Conservation (phyloP, 371 early-diverging fungal species). For the Dichotomocladium elegans region DNA sequence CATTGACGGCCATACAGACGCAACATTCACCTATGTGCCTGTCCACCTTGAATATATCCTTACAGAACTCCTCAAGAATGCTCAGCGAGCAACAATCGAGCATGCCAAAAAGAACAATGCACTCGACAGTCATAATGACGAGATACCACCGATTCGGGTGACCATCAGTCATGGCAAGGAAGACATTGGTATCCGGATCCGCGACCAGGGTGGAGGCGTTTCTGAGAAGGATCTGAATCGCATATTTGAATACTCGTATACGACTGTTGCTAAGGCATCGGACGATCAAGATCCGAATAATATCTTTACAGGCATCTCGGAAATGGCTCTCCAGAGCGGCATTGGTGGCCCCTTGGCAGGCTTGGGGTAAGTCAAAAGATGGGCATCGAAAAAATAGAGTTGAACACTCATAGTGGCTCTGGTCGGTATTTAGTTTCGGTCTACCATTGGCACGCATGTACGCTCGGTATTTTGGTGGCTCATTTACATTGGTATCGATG, state of each 20-base stretch:
- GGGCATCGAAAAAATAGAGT: neutral
- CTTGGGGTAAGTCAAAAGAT: conserved; percentile 42
- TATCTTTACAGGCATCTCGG: conserved; percentile 60
- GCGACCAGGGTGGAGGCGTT: conserved; percentile 95
- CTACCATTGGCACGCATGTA: conserved; percentile 91
- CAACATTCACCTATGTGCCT: conserved; percentile 84
- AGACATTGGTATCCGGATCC: conserved; percentile 82
- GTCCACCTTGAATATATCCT: conserved; percentile 95
- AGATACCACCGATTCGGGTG: conserved; percentile 76
- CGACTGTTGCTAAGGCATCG: conserved; percentile 73
- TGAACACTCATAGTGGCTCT: neutral
- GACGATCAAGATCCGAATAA: conserved; percentile 40
- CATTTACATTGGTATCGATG: conserved; percentile 80
- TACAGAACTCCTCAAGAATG: conserved; percentile 90
- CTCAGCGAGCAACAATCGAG: conserved; percentile 90
- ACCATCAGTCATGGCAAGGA: conserved; percentile 76
- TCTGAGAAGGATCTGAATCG: conserved; percentile 67
- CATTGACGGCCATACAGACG: conserved; percentile 76
- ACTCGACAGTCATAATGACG: conserved; percentile 32
- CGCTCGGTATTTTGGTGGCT: conserved; percentile 94
- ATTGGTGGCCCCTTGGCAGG: conserved; percentile 84
- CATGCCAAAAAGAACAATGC: conserved; percentile 58
- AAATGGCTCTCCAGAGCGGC: conserved; percentile 76
- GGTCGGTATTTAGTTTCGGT: conserved; percentile 65
- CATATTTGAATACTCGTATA: conserved; percentile 91